Evolutionary conservation across 176 grass and related monocot genomes (phyloP).

Genomic region (Chloris gayana): DNA sequence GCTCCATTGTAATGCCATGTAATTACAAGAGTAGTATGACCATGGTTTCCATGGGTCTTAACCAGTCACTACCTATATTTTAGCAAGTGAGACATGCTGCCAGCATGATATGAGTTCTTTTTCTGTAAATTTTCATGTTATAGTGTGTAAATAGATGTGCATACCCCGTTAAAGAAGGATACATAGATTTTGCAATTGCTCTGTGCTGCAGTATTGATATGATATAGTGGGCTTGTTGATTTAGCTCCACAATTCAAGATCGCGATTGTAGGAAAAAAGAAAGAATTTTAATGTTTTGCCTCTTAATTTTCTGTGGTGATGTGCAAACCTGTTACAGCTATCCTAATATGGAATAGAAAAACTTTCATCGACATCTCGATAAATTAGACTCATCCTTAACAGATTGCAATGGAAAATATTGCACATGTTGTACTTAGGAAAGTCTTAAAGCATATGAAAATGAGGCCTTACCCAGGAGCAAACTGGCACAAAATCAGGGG

Average conservation of each 20-base stretch:
- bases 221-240: not conserved
- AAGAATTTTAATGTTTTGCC: not conserved
- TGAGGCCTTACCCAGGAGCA: not conserved
- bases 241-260: slow-evolving; percentile 8
- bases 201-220: not conserved
- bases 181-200: slow-evolving; percentile 4
- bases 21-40: slow-evolving; percentile 37
- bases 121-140: not conserved
- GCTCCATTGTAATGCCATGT: slow-evolving; percentile 52
- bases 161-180: slow-evolving; percentile 17
- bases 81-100: slow-evolving; percentile 31
- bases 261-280: not conserved
- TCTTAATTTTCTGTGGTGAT: not conserved
- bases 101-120: not conserved
- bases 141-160: slow-evolving; percentile 21
- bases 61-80: slow-evolving; percentile 45
- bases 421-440: not conserved
- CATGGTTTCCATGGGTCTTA: slow-evolving; percentile 29
- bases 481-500: not conserved
- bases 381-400: not conserved
- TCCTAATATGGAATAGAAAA: not conserved
- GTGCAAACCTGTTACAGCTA: not conserved
- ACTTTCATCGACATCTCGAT: not conserved
- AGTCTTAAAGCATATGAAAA: slow-evolving; percentile 13
- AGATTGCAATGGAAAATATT: not conserved